Evolutionary conservation across 495 filamentous ascomycete genomes (phyloP).

Genomic region (Extremus antarcticus): DNA sequence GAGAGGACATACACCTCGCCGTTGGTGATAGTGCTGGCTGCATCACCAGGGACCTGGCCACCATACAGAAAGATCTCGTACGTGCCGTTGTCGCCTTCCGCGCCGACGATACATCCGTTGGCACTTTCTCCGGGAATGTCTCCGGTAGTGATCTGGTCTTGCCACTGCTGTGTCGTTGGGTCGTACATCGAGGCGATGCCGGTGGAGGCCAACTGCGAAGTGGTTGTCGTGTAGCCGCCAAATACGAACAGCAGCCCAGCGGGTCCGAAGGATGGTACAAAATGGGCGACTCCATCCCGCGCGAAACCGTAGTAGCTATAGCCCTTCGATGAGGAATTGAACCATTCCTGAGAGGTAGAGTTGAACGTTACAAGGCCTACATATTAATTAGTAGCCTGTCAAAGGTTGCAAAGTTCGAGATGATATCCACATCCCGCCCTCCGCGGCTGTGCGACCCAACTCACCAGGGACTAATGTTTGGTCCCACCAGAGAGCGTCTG

Average conservation of each 20-base stretch:
- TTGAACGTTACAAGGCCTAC: background rate
- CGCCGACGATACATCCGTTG: background rate
- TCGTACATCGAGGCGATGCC: background rate
- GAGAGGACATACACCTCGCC: background rate
- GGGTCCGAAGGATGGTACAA: background rate
- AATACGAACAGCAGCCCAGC: background rate
- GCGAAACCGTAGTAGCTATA: background rate
- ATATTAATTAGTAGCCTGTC: too few species aligned
- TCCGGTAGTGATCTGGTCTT: background rate
- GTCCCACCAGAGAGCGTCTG: background rate
- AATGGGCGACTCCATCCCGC: background rate
- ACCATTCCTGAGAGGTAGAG: background rate
- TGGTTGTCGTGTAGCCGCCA: too few species aligned
- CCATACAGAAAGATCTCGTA: slow-evolving; percentile 1
- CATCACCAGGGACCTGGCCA: background rate
- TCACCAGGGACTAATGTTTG: too few species aligned
- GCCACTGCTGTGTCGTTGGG: background rate
- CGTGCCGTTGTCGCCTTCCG: background rate
- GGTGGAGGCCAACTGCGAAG: too few species aligned
- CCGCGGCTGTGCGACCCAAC: too few species aligned
- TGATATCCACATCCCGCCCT: too few species aligned
- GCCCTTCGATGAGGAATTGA: background rate
- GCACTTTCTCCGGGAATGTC: background rate
- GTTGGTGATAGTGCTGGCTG: background rate
- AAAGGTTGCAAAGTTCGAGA: too few species aligned